Evolutionary conservation across 441 rosid genomes (phyloP), one percentile per base, ranked within the genome.

Genomic region (Adansonia rubrostipa): DNA sequence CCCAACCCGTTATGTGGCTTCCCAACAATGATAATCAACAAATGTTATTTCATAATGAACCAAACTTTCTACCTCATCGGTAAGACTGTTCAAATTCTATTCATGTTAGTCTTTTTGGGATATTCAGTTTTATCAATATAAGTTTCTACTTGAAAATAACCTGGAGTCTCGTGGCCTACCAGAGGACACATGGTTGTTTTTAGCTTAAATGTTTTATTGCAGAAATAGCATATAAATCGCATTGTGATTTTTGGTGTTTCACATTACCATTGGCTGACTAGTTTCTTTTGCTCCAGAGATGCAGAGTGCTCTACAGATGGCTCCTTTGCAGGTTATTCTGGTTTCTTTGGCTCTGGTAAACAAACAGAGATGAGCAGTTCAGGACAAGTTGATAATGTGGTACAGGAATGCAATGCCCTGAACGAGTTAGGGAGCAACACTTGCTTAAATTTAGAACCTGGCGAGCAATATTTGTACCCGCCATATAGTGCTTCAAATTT

Each of bases 1-100:
- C 84, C 63, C 92, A 88, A 64, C 87, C 92, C 0, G 48, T 90
- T n/a, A 78, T 93, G 4, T 95, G 98, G 98, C 90, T 88, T 82
- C 88, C 92, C 15, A 87, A 85, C 57, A 84, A 84, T 71, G 92
- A 87, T 76, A 88, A 77, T 82, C 97, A 88, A 76, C 91, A 88
- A 47, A 66, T 88, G 44, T 77, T 93, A 67, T 81, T 92, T 81
- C 84, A 87, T 66, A 86, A 84, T 73, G 95, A 87, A 48, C 80
- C 88, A 48, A 87, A 83, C 75, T 87, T 87, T 83, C 88, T 88
- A 42, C 85, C 89, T 28, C 89, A 86, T 17, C 83, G 89, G 98
- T 92, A 67, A 84, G 66, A 9, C 19, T 60, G 48, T 82, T 76
- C 51, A 73, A 24, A 40, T 72, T 2, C 17, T 22, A 1, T 54